Base-by-base conservation (phyloP, 345 rosid genomes). In the Populus simonii region DNA sequence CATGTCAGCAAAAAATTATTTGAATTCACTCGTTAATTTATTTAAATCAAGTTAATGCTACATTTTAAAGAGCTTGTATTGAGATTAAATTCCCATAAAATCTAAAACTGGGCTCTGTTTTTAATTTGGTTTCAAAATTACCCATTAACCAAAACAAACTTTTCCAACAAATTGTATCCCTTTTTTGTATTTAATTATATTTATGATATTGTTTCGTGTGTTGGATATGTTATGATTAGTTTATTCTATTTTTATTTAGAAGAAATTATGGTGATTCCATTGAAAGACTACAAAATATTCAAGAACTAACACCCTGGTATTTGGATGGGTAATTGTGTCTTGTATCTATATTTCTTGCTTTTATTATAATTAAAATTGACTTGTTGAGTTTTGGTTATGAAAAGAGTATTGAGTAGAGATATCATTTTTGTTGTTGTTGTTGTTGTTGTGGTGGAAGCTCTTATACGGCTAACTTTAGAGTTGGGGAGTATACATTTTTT, bases 391-490 rank as follows among this genome's bases (percentile, higher is more conserved):
- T 70, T 62, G 41, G 38, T 67, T 31, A 13, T 29, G 53, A 41
- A 65, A 70, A 38, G 80, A 66, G 31, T 79, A 33, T 61, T 84
- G 35, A 61, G 62, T 72, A 16, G 8, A 74, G 25, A 22, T 78
- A 65, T 27, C 59, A 22, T 18, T 68, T 16, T 49, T 49, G 0
- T 41, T 41, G 68, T 16, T 45, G 49, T 8, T 74, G 16, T 25
- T 83, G 98, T 85, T 87, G 88, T 88, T 83, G 93, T 91, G 51
- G 36, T 82, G 84, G 97, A 93, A 88, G 91, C 97, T 66, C 93
- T 88, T 66, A 89, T 81, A 76, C 97, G 97, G 39, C 83, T 96
- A 31, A 73, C 88, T 81, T 88, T 96, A 79, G 88, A 90, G 81
- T 74, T 88, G 81, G 91, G 91, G 76, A 83, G 80, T 85, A 98